Evolutionary conservation across 1,284 basidiomycete genomes (phyloP).

Genomic region (Fomitopsis schrenkii): DNA sequence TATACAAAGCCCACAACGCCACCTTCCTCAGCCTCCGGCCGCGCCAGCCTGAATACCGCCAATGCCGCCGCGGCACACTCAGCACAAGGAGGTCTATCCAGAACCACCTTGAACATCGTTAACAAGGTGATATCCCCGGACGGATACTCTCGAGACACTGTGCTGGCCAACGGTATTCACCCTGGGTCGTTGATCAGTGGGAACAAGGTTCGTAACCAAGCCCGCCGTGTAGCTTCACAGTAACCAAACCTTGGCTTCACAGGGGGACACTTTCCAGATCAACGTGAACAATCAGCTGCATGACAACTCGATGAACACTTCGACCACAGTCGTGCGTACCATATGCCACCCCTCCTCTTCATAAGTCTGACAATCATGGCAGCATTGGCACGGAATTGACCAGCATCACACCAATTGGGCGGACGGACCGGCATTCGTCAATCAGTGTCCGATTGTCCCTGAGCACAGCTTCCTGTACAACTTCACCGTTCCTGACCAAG

Average conservation of each 20-base stretch:
- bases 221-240: too few relatives aligned
- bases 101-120: conserved; percentile 10
- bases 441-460: conserved; percentile 49
- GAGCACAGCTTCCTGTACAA: conserved; percentile 41
- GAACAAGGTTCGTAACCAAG: conserved; percentile 15
- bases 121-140: conserved; percentile 23
- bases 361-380: neutral
- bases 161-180: conserved; percentile 25
- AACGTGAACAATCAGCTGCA: conserved; percentile 34
- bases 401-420: conserved; percentile 31
- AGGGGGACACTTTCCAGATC: conserved; percentile 26
- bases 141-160: conserved; percentile 19
- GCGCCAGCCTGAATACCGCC: neutral
- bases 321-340: conserved; percentile 30
- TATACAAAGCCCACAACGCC: too few relatives aligned
- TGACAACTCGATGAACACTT: conserved; percentile 30
- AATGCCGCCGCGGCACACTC: neutral
- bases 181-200: conserved; percentile 27
- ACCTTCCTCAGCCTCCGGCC: too few relatives aligned
- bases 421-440: conserved; percentile 35
- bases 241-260: neutral
- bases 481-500: conserved; percentile 27
- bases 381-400: conserved; percentile 38
- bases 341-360: neutral
- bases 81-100: neutral